Conservation (phyloP, 2,329 filamentous ascomycete genomes). For the Aspergillus quadrilineatus region DNA sequence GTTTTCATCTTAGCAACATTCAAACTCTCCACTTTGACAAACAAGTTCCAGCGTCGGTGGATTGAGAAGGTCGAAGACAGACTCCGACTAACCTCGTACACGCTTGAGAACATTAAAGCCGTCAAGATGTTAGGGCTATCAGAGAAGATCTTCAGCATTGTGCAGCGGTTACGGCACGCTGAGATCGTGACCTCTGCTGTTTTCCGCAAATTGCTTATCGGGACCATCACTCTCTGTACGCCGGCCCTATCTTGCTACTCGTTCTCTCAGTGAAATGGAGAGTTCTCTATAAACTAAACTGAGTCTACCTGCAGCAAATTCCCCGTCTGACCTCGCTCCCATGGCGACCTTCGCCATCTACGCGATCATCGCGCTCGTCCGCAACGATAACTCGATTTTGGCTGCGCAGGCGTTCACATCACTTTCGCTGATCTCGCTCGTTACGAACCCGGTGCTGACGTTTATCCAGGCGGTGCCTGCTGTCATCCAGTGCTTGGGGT, state of each 20-base stretch:
- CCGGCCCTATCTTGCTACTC: too few relatives aligned
- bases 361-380: background rate
- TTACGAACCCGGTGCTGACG: slow-evolving; percentile 25
- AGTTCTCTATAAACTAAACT: background rate
- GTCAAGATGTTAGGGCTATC: background rate
- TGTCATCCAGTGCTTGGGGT: slow-evolving; percentile 40
- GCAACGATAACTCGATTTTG: background rate
- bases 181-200: background rate
- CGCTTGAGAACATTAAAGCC: background rate
- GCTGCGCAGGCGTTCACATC: slow-evolving; percentile 25
- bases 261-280: background rate
- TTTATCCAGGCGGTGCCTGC: slow-evolving; percentile 31
- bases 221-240: background rate
- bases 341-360: background rate
- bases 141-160: background rate
- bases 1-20: background rate
- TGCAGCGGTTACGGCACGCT: background rate
- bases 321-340: background rate
- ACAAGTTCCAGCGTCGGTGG: background rate
- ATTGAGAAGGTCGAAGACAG: background rate
- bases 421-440: slow-evolving; percentile 27
- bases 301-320: background rate
- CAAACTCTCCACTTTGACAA: background rate
- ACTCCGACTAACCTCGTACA: background rate
- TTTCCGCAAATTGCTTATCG: background rate